A percentile compares a stretch with the other conserved stretches of the same genome.
phyloP scores from a whole-genome alignment of 768 basidiomycete genomes.

The Tulasnella sp. region DNA sequence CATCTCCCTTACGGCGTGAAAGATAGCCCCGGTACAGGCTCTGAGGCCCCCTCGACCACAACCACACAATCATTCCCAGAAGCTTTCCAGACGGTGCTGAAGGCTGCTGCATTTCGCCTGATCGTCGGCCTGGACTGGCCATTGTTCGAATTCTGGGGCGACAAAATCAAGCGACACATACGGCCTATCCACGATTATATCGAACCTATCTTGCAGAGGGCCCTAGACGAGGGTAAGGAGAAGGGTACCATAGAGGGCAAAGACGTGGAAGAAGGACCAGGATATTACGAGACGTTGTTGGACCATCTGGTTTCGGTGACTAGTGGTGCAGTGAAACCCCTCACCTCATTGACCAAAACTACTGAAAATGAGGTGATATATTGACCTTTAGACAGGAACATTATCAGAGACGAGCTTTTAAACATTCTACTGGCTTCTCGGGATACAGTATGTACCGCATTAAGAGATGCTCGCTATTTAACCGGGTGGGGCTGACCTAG shows the following conservation, averaged over 20 bases:
- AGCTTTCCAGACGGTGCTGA: background rate
- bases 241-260: background rate
- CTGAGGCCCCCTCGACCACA: background rate
- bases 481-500: background rate
- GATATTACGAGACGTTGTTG: conserved; percentile 42
- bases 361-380: no score
- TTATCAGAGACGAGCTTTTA: conserved; percentile 70
- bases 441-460: conserved; percentile 49
- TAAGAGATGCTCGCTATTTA: background rate
- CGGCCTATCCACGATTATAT: conserved; percentile 39
- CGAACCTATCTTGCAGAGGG: conserved; percentile 44
- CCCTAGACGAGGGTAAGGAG: conserved; percentile 32
- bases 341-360: no score
- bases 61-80: no score
- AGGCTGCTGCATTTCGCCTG: background rate
- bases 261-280: conserved; percentile 35
- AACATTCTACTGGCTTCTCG: conserved; percentile 67
- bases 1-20: conserved; percentile 22
- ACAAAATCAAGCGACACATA: conserved; percentile 37
- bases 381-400: conserved; percentile 42
- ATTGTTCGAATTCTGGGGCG: conserved; percentile 33
- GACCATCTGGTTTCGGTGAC: conserved; percentile 58
- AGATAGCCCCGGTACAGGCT: conserved; percentile 28
- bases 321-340: conserved; percentile 47
- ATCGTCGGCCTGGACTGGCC: conserved; percentile 29